A percentile compares a stretch with the other conserved stretches of the same genome.
These are phyloP conservation scores for Cladophialophora immunda DNA, from an alignment of 2,329 filamentous ascomycete species.

Conservation along the genomic window DNA sequence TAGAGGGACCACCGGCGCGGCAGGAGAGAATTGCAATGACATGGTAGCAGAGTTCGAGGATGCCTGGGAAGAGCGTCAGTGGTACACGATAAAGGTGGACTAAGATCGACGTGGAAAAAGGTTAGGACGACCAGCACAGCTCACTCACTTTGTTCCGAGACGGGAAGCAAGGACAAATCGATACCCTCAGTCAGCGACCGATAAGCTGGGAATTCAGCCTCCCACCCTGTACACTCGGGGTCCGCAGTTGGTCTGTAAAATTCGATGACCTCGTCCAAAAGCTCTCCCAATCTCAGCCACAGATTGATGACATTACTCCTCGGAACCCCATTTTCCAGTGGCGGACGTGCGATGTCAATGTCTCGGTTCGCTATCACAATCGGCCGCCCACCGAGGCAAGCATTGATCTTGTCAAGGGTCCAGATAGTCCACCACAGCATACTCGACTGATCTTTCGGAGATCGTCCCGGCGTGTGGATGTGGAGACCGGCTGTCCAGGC, in stretches of 20 bases:
- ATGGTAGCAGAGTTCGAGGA: slow-evolving; percentile 66
- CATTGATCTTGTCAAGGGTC: slow-evolving; percentile 54
- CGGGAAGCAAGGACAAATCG: slow-evolving; percentile 22
- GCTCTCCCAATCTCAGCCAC: slow-evolving; percentile 50
- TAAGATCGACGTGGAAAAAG: neutral
- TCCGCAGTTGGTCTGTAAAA: slow-evolving; percentile 50
- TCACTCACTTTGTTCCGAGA: slow-evolving; percentile 32
- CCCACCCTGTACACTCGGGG: slow-evolving; percentile 48
- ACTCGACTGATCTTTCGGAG: slow-evolving; percentile 42
- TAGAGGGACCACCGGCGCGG: slow-evolving; percentile 59
- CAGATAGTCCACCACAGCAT: slow-evolving; percentile 53
- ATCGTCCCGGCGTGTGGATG: slow-evolving; percentile 48
- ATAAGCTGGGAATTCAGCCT: slow-evolving; percentile 50
- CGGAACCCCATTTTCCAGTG: slow-evolving; percentile 26
- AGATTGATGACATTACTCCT: slow-evolving; percentile 45
- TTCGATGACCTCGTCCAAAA: slow-evolving; percentile 50
- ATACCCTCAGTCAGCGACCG: slow-evolving; percentile 38
- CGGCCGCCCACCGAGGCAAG: slow-evolving; percentile 51
- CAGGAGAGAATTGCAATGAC: slow-evolving; percentile 66
- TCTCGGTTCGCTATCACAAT: slow-evolving; percentile 51
- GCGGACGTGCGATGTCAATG: slow-evolving; percentile 48
- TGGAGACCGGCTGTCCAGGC: slow-evolving; percentile 52
- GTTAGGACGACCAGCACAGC: neutral
- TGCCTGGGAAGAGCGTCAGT: slow-evolving; percentile 45
- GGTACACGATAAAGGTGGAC: neutral